phyloP scores from a whole-genome alignment of 2,329 filamentous ascomycete genomes.

The Raffaelea ambrosiae region DNA sequence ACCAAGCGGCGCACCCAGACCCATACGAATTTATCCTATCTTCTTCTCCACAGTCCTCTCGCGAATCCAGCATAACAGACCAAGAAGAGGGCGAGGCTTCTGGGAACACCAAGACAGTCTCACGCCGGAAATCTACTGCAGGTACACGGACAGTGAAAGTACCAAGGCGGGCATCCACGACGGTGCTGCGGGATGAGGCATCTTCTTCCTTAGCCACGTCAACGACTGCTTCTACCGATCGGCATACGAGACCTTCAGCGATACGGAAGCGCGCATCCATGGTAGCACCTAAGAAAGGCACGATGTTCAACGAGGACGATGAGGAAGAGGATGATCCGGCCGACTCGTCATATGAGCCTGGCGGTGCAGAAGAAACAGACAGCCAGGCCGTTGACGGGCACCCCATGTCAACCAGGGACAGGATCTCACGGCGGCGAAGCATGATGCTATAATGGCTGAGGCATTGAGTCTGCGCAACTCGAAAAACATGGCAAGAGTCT shows the following conservation, averaged over 20 bases:
- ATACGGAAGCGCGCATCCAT: conserved; percentile 35
- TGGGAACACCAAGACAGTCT: neutral
- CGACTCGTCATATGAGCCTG: conserved; percentile 17
- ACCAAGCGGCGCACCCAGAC: conserved; percentile 21
- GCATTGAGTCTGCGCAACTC: too few relatives aligned
- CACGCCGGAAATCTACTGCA: neutral
- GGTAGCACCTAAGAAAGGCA: conserved; percentile 25
- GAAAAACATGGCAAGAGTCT: too few relatives aligned
- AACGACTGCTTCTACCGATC: conserved; percentile 1
- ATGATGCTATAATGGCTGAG: conserved; percentile 45
- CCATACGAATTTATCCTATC: conserved; percentile 47
- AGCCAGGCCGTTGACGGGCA: conserved; percentile 5
- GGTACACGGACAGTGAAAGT: conserved; percentile 1
- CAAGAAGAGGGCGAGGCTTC: neutral
- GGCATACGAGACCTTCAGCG: conserved; percentile 14
- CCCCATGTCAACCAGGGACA: conserved; percentile 17
- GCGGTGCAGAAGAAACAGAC: conserved; percentile 7
- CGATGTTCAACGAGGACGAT: conserved; percentile 17
- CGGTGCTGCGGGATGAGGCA: neutral
- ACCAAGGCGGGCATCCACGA: conserved; percentile 5
- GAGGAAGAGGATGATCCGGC: conserved; percentile 24
- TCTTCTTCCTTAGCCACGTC: neutral
- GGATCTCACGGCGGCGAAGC: conserved; percentile 41
- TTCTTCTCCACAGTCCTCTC: conserved; percentile 27
- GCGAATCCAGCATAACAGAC: conserved; percentile 7